Base-by-base conservation (phyloP, 768 basidiomycete genomes). In the Chalciporus pseudorubinellus region DNA sequence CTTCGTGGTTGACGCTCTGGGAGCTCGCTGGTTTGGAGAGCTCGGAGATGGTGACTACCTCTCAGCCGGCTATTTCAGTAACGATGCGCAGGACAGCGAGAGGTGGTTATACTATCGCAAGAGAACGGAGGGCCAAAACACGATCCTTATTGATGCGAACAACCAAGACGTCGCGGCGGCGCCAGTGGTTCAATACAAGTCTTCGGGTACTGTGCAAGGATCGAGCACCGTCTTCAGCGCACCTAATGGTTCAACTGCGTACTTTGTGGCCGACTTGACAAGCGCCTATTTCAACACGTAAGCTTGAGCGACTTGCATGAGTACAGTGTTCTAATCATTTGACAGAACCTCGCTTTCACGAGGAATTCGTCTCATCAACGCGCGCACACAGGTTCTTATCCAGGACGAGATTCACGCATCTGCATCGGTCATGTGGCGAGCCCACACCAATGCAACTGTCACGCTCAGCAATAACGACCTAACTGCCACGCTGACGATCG, bases 91-190 rank as follows among this genome's bases (percentile, higher is more conserved):
- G 67, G 71, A 75, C 52, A 78, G 84, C 42, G 66, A 73, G 20
- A 79, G 95, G 48, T 98, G 94, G 95, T 61, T 80, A 55, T 98
- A 97, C 74, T 99, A 97, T 77, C 81, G 95, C 66, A 98, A 95
- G 78, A 83, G 85, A 72, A 97, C 95, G 4, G 92, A 95, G 71
- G 97, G 97, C 3, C 97, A 99, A 75, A 99, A 98, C 75, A 94
- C 93, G 6, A 77, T 99, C 56, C 63, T 95, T 47, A 77, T 98
- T 58, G 79, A 79, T 59, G 72, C 75, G 55, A 65, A 71, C 28
- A 98, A 98, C 73, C 97, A 99, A 72, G 78, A 84, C 53, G 90
- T 97, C 41, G 66, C 72, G 16, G 82, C 80, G 18, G 74, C 79
- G 4, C 88, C 92, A 0, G 81, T 72, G 9, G 64, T 73, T 19